Conservation (phyloP, 495 filamentous ascomycete species). For the Aspergillus asperescens region DNA sequence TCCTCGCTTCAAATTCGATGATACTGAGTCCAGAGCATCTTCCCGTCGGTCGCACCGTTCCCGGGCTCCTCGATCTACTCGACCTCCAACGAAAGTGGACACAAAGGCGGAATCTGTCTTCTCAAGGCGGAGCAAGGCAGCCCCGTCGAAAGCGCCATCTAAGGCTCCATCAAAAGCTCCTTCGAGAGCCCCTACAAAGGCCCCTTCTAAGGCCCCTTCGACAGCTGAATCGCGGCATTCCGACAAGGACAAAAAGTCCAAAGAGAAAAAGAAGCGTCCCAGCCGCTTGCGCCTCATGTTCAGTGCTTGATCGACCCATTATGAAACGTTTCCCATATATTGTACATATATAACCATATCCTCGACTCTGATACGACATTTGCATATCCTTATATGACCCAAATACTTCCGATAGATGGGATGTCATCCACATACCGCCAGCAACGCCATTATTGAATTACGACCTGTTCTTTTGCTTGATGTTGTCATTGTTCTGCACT, state of each 20-base stretch:
- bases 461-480: not conserved
- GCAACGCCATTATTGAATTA: not conserved
- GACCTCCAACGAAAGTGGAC: constrained; percentile 20
- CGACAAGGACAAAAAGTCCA: constrained; percentile 33
- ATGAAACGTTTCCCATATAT: not conserved
- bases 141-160: constrained; percentile 15
- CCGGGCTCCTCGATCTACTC: constrained; percentile 11
- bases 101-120: constrained; percentile 21
- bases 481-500: not conserved
- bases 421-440: not conserved
- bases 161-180: constrained; percentile 16
- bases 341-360: constrained; percentile 12
- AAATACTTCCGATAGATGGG: not conserved
- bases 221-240: constrained; percentile 23
- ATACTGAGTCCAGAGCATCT: constrained; percentile 34
- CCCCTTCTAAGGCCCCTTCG: constrained; percentile 17
- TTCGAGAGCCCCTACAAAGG: constrained; percentile 9
- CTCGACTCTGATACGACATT: constrained; percentile 1
- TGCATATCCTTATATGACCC: not conserved
- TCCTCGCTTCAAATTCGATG: constrained; percentile 38
- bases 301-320: constrained; percentile 24
- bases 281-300: constrained; percentile 44
- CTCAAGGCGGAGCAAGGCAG: constrained; percentile 10
- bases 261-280: constrained; percentile 39
- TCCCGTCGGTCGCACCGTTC: constrained; percentile 41